A percentile compares a stretch with the other conserved stretches of the same genome.
Evolutionary conservation across 371 early-diverging fungal species (phyloP).

Genomic region (Zopfochytrium polystomum): DNA sequence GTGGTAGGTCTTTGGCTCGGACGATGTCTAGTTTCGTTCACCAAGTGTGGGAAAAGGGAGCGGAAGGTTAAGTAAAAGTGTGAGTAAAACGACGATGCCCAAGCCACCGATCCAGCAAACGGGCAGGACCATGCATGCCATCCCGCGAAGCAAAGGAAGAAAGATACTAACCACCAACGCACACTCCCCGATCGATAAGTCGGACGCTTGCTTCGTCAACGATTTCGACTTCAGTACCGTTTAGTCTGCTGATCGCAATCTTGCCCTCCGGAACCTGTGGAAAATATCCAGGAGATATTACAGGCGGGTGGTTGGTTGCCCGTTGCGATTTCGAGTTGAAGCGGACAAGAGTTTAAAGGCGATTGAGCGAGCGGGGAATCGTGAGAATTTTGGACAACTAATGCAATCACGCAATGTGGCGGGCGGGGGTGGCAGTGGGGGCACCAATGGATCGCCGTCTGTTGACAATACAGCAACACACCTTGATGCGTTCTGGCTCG

Average conservation of each 20-base stretch:
- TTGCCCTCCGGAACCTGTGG: slow-evolving; percentile 3
- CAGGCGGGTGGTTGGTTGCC: no score
- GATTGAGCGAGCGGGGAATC: no score
- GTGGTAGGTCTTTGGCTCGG: not conserved
- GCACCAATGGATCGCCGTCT: not conserved
- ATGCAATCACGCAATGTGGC: not conserved
- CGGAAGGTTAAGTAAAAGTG: no score
- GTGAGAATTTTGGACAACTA: not conserved
- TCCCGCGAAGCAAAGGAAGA: not conserved
- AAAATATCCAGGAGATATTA: no score
- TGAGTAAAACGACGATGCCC: no score
- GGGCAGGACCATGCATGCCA: not conserved
- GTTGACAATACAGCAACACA: not conserved
- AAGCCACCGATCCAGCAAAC: no score
- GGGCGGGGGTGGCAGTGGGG: no score
- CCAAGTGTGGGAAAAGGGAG: no score
- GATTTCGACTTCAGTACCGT: not conserved
- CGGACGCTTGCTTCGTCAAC: not conserved
- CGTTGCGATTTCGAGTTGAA: not conserved
- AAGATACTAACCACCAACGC: slow-evolving; percentile 3
- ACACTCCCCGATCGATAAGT: slow-evolving; percentile 9
- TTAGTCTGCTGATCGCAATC: not conserved
- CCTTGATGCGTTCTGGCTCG: no score
- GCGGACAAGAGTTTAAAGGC: not conserved
- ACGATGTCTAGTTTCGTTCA: slow-evolving; percentile 1